These are phyloP conservation scores for Rhodocollybia butyracea DNA, from an alignment of 768 basidiomycete genomes.

Conservation along the genomic window DNA sequence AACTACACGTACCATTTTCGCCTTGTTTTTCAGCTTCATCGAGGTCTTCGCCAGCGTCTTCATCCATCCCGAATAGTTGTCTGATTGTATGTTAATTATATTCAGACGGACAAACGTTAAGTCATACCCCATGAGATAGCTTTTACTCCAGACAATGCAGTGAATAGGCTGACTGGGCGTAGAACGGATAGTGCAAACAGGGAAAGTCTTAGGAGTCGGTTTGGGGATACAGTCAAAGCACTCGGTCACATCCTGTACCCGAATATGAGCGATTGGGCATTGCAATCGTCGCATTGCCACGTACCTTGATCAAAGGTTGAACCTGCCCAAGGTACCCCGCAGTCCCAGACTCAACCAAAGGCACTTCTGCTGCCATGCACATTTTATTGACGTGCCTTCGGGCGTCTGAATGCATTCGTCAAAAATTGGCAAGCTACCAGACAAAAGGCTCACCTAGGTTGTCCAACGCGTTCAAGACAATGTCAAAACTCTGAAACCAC, in stretches of 20 bases:
- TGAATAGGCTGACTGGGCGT: conserved; percentile 98
- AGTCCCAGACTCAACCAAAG: conserved; percentile 94
- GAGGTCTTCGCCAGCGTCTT: conserved; percentile 76
- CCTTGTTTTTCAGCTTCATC: conserved; percentile 91
- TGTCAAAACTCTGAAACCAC: conserved; percentile 89
- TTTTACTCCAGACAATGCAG: conserved; percentile 99
- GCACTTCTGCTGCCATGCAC: conserved; percentile 90
- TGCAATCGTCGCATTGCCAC: background rate
- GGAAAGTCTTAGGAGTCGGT: conserved; percentile 89
- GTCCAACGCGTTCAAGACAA: conserved; percentile 94
- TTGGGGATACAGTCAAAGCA: conserved; percentile 98
- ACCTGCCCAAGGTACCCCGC: conserved; percentile 97
- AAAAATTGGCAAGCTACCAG: background rate
- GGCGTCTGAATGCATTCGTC: conserved; percentile 55
- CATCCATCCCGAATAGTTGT: conserved; percentile 93
- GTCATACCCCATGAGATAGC: conserved; percentile 90
- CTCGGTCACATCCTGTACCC: conserved; percentile 73
- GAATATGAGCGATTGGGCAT: background rate
- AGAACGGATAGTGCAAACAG: conserved; percentile 96
- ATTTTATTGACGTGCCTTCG: conserved; percentile 95
- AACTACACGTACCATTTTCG: conserved; percentile 72
- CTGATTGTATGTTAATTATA: too few species aligned
- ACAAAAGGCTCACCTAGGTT: conserved; percentile 72
- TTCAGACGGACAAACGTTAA: conserved; percentile 3
- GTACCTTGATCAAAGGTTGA: conserved; percentile 85